Conservation (phyloP, 192 early-diverging fungal species). For the Cetraspora pellucida region DNA sequence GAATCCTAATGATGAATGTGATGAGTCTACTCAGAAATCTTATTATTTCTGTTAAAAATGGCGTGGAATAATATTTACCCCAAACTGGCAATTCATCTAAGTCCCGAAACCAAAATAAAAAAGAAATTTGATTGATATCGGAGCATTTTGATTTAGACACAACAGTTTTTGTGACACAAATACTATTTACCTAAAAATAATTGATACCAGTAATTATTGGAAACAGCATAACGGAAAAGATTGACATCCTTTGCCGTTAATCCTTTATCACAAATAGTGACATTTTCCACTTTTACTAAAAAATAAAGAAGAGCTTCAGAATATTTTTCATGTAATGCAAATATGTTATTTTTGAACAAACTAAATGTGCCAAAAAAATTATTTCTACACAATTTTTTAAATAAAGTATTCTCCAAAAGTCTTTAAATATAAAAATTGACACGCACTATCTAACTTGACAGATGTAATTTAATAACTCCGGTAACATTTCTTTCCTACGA, state of each 20-base stretch:
- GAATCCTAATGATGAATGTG: conserved; percentile 29
- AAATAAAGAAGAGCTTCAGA: not conserved
- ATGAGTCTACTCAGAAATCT: not conserved
- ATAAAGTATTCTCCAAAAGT: not conserved
- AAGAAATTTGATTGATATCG: too few species aligned
- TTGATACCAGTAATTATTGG: conserved; percentile 69
- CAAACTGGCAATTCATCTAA: conserved; percentile 64
- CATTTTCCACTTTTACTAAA: conserved; percentile 40
- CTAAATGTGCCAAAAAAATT: too few species aligned
- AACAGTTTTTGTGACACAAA: too few species aligned
- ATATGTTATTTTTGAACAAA: too few species aligned
- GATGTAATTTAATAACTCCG: not conserved
- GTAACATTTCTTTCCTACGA: not conserved
- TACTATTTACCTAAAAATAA: conserved; percentile 53
- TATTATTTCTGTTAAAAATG: not conserved
- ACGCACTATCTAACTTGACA: not conserved
- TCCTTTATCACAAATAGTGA: conserved; percentile 52
- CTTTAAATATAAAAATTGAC: not conserved
- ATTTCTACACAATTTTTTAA: not conserved
- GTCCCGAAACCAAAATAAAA: not conserved
- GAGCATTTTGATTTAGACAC: too few species aligned
- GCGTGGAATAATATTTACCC: conserved; percentile 37
- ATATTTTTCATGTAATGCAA: not conserved
- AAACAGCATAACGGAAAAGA: conserved; percentile 65
- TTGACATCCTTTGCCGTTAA: conserved; percentile 52